These are phyloP conservation scores for Microsporum canis DNA, from an alignment of 2,329 filamentous ascomycete genomes.

Conservation along the genomic window DNA sequence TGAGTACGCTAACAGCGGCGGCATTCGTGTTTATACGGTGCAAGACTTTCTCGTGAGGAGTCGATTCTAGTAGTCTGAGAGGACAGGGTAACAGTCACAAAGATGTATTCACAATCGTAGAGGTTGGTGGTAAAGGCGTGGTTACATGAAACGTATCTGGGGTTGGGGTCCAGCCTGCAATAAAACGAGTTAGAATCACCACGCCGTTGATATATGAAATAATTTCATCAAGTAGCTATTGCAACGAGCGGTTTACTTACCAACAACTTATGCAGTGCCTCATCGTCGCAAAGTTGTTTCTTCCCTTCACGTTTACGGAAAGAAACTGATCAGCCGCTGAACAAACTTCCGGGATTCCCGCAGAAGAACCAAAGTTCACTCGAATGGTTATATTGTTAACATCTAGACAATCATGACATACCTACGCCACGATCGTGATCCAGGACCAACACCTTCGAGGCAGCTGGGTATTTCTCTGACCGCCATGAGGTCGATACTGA, in stretches of 20 bases:
- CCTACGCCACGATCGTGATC: constrained; percentile 9
- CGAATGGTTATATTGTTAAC: neutral
- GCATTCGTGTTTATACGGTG: constrained; percentile 1
- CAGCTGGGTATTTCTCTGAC: constrained; percentile 9
- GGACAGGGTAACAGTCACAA: neutral
- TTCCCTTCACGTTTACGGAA: neutral
- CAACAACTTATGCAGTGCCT: constrained; percentile 6
- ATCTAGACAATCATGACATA: constrained; percentile 1
- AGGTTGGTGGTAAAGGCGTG: neutral
- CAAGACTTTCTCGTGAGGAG: constrained; percentile 9
- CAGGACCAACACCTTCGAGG: constrained; percentile 7
- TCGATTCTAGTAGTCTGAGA: constrained; percentile 9
- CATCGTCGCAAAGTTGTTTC: constrained; percentile 8
- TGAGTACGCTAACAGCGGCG: constrained; percentile 5
- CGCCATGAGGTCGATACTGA: constrained; percentile 9
- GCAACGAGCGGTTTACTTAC: neutral
- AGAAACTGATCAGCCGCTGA: neutral
- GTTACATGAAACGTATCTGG: constrained; percentile 9
- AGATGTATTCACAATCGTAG: neutral
- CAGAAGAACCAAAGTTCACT: neutral
- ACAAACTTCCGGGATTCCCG: constrained; percentile 10
- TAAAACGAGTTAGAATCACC: neutral
- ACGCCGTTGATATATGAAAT: neutral
- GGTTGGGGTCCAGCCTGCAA: constrained; percentile 7
- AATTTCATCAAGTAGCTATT: neutral